phyloP scores from a whole-genome alignment of 768 basidiomycete genomes.

The Xanthoconium purpureum region DNA sequence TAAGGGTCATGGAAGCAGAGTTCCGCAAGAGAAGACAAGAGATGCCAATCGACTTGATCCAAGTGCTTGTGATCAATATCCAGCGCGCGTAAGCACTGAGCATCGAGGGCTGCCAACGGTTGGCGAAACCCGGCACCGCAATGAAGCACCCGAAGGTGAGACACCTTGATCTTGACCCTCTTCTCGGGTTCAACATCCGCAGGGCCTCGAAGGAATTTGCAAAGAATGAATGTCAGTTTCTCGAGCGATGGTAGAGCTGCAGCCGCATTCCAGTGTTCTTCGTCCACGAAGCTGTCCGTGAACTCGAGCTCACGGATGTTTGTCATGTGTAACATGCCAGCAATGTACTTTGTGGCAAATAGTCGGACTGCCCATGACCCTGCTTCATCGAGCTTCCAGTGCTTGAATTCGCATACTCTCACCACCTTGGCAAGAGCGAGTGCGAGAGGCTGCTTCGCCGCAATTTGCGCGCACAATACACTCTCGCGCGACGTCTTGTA shows the following conservation, averaged over 20 bases:
- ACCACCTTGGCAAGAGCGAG: constrained; percentile 31
- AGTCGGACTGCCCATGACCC: constrained; percentile 1
- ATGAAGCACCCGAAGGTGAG: background rate
- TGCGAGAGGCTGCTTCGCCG: constrained; percentile 26
- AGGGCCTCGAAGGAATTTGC: background rate
- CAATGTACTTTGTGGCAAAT: constrained; percentile 9
- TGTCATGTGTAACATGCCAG: constrained; percentile 16
- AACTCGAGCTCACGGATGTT: constrained; percentile 17
- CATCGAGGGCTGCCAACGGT: background rate
- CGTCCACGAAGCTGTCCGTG: constrained; percentile 3
- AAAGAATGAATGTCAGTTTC: constrained; percentile 8
- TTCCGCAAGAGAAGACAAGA: constrained; percentile 1
- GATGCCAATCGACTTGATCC: background rate
- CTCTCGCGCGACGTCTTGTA: background rate
- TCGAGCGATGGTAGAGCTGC: constrained; percentile 13
- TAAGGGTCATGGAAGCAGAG: background rate
- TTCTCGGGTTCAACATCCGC: background rate
- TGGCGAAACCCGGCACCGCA: background rate
- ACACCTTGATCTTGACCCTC: constrained; percentile 2
- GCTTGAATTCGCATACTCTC: constrained; percentile 16
- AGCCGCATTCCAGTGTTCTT: constrained; percentile 15
- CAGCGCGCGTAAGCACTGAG: background rate
- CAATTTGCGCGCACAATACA: constrained; percentile 28
- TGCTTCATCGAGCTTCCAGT: background rate
- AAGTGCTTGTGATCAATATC: background rate